Evolutionary conservation across 2,329 filamentous ascomycete genomes (phyloP), one percentile per base, ranked within the genome.

Genomic region (Alternaria triticina): DNA sequence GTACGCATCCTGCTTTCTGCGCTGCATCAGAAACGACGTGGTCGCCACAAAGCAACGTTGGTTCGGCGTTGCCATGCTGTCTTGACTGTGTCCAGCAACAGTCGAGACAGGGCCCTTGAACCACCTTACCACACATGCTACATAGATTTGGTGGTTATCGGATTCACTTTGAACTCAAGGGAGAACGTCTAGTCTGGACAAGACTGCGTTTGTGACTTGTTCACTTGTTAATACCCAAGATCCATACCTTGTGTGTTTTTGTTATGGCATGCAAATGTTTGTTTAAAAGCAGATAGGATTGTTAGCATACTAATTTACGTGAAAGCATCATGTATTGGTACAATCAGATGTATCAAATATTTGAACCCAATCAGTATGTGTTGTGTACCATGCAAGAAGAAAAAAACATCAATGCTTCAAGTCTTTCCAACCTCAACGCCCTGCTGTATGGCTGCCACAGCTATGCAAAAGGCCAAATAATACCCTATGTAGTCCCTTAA

Each of bases 401-500:
- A 40, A 1, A 40, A 23, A 47, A 23, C 55, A 30, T 28, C 40
- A 12, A 15, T n/a, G 33, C 43, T 44, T 40, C 36, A 40, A 40
- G 36, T 40, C 36, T 52, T 40, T 40, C 28, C 49, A 22, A 36
- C 36, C 13, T 52, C 6, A 52, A 52, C 49, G 30, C 49, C 49
- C 33, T 52, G 22, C 28, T 22, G 49, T 25, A 13, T 52, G 11
- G 22, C 6, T 40, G 8, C 30, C 49, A 52, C 28, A 52, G 49
- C 49, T 40, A 52, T 52, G 49, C 30, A n/a, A 52, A 40, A 5
- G 12, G 33, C n/a, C 40, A 51, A 49, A 57, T 13, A 49, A 45
- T 30, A 57, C 54, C 54, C 54, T 54, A 54, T 52, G 20, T 52
- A n/a, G 20, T 36, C 30, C 28, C 49, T 36, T 52, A 44, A 27